phyloP scores from a whole-genome alignment of 2,329 filamentous ascomycete species.

The Ophiostoma fasciatum region DNA sequence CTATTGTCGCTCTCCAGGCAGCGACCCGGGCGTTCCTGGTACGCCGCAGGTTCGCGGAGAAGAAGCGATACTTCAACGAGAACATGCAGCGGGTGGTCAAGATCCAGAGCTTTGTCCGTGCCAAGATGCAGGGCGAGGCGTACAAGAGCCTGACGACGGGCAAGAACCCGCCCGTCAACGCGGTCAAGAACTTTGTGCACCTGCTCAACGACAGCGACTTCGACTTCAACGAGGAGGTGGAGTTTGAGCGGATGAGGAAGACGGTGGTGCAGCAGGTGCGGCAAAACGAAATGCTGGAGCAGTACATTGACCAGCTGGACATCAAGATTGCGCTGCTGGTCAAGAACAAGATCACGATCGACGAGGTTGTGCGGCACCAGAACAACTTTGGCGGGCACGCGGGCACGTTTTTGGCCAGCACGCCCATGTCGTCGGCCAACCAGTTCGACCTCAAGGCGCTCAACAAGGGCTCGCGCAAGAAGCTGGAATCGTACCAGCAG shows the following conservation, averaged over 20 bases:
- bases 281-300: slow-evolving; percentile 91
- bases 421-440: slow-evolving; percentile 75
- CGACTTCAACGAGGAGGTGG: slow-evolving; percentile 96
- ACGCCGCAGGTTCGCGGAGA: slow-evolving; percentile 62
- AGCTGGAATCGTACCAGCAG: slow-evolving; percentile 93
- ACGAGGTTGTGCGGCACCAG: slow-evolving; percentile 94
- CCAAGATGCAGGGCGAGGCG: slow-evolving; percentile 88
- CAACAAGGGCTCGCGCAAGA: slow-evolving; percentile 91
- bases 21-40: slow-evolving; percentile 59
- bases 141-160: slow-evolving; percentile 95
- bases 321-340: slow-evolving; percentile 97
- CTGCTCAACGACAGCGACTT: slow-evolving; percentile 96
- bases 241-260: slow-evolving; percentile 89
- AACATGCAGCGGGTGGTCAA: slow-evolving; percentile 99
- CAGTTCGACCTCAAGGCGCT: slow-evolving; percentile 93
- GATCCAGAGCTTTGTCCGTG: slow-evolving; percentile 91
- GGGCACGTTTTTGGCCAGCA: slow-evolving; percentile 71
- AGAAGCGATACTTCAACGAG: slow-evolving; percentile 76
- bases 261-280: slow-evolving; percentile 94
- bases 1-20: slow-evolving; percentile 60
- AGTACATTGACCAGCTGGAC: slow-evolving; percentile 95
- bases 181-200: slow-evolving; percentile 96
- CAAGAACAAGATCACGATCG: slow-evolving; percentile 98
- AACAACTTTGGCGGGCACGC: slow-evolving; percentile 80
- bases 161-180: slow-evolving; percentile 91